Evolutionary conservation across 805 yeast genomes (phyloP), one percentile per base, ranked within the genome.

Genomic region (Wickerhamiella slavikovae): DNA sequence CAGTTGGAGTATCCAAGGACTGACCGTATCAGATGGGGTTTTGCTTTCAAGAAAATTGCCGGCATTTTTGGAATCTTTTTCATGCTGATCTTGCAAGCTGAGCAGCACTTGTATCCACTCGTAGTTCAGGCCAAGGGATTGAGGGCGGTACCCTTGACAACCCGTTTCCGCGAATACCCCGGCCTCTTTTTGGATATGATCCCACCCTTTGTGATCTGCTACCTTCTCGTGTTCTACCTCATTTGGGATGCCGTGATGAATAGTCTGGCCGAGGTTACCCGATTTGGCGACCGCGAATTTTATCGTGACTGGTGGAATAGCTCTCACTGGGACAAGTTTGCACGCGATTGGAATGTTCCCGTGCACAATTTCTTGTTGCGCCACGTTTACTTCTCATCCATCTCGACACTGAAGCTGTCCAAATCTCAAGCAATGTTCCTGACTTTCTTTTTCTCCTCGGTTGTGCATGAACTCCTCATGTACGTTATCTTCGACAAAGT

Each of bases 261-360:
- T 45, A 74, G 76, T 15, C 65, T 91, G 41, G 96, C 93, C 0
- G 98, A 89, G 48, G 56, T 85, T 22, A 72, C 93, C 11, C 46
- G 62, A 30, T 91, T 72, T 53, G 94, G 79, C 4, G 95, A 89
- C 48, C 66, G 98, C 29, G 76, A 76, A 39, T 89, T 89, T 51
- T 89, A 91, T 47, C 85, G 92, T 3, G 77, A 80, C 25, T 91
- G 98, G 98, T 89, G 99, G 98, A 79, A 83, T 42, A 77, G 91
- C 36, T 68, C 74, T 13, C 75, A 79, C 24, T 89, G 95, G 94
- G 77, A 77, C 33, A 83, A 83, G 47, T 89, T 78, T 49, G 74
- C 94, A 8, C 62, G 95, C 38, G 70, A 76, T 37, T 91, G 99
- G 98, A 89, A 89, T 48, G 65, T 67, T 7, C 94, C 96, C 0